Evolutionary conservation across 768 basidiomycete species (phyloP), one percentile per base, ranked within the genome.

Genomic region (Kwoniella newhampshirensis): DNA sequence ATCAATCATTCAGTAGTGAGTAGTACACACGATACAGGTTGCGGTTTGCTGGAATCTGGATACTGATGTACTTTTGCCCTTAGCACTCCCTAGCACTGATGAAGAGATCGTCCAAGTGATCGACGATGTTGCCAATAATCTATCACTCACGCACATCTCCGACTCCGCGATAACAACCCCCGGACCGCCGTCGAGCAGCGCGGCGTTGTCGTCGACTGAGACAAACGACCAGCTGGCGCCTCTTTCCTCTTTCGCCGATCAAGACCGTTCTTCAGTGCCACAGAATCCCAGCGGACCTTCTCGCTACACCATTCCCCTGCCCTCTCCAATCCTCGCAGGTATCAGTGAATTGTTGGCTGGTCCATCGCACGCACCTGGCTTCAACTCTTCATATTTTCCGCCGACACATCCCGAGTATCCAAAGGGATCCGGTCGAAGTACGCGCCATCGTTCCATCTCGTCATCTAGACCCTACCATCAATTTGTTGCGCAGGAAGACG

Each of bases 301-400:
- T 15, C 50, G 39, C 50, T 21, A 21, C 28, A 8, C 15, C 23
- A 35, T n/a, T 46, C 51, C 8, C 45, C 42, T 15, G 20, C 57
- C 30, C 9, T 51, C 50, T 25, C 50, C 50, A 18, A n/a, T 32
- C 25, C 35, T 46, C 9, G 30, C 7, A 25, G 37, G 52, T 43
- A 28, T 60, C 6, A 60, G 59, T 41, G 59, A 60, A 39, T 54
- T 60, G 28, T 30, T 60, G 18, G 47, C 46, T 23, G 44, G 51
- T 20, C 48, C 59, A 12, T 43, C 59, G 15, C 28, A 47, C 18
- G 45, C 46, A 3, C 45, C 47, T 28, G 42, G 41, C 27, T 43
- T 43, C 25, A 47, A 58, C 6, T 28, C 18, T 17, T 58, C 56
- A 3, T 58, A 58, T n/a, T 54, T 60, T 32, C 59, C 52, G 37